Evolutionary conservation across 306 rosid genomes (phyloP), one percentile per base, ranked within the genome.

Genomic region (Begonia fuchsioides): DNA sequence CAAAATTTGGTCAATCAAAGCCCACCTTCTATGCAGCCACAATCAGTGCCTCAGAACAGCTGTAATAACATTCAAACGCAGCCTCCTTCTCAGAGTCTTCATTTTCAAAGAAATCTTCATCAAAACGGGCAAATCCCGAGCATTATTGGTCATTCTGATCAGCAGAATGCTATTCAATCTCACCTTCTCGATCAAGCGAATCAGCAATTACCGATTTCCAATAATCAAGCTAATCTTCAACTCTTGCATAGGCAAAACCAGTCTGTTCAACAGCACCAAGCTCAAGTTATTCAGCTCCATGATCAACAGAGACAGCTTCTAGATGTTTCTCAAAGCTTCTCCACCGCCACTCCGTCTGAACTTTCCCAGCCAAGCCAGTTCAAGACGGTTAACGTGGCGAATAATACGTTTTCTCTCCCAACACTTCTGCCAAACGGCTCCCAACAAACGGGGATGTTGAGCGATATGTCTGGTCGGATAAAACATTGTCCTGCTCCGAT

Each of bases 221-320:
- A 90, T 17, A 76, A 58, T 62, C 93, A 76, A 64, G 52, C 78
- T 63, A 86, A 76, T 51, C 41, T 73, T 65, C 93, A 76, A 50
- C 70, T 88, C 54, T 57, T 90, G 45, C 93, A 84, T 53, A 78
- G 79, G 76, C 71, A 78, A 61, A 93, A 87, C 55, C 97, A 83
- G 66, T 72, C 86, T 32, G 43, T 63, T 9, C 56, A 67, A 63
- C 85, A 57, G 58, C 83, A 71, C 60, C 80, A 87, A 35, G 32
- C 76, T 60, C 96, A 77, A 61, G 72, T 59, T 20, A 12, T 65
- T 41, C 93, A 78, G 62, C 62, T 72, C 59, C 96, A 72, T 44
- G 93, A 81, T 20, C 95, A 76, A 68, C 93, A 74, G 76, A 72
- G 80, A 61, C 96, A 73, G 45, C 52, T 59, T 50, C 52, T 78